Evolutionary conservation across 139 green algal species (phyloP).

Genomic region (Pedinophyceae sp.): DNA sequence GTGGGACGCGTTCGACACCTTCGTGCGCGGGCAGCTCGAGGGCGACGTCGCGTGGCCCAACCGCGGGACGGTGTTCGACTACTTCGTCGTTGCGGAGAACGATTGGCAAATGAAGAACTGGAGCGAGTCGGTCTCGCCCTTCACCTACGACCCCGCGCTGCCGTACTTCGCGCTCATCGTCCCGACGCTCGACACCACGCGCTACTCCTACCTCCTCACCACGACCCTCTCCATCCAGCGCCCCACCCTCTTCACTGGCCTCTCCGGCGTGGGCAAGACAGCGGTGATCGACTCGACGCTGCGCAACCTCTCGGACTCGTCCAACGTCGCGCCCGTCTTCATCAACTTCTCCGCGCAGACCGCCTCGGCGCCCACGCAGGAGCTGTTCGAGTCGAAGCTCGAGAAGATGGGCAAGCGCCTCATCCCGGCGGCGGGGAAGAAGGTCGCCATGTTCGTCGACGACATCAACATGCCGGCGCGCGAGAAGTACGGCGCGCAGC

Average conservation of each 20-base stretch:
- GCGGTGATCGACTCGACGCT: conserved; percentile 37
- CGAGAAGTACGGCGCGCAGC: conserved; percentile 67
- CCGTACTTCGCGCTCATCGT: conserved; percentile 68
- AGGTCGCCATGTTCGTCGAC: conserved; percentile 72
- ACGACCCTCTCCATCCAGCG: conserved; percentile 40
- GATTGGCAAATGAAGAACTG: conserved; percentile 26
- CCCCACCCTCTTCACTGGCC: conserved; percentile 49
- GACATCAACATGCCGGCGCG: conserved; percentile 77
- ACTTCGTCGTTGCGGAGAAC: conserved; percentile 27
- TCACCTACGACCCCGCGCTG: conserved; percentile 47
- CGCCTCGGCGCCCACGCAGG: conserved; percentile 43
- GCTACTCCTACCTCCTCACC: conserved; percentile 42
- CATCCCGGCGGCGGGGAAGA: conserved; percentile 50
- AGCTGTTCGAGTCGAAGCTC: conserved; percentile 60
- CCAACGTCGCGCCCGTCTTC: conserved; percentile 34
- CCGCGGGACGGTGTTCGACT: conserved; percentile 52
- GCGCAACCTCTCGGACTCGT: conserved; percentile 18
- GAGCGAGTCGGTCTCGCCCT: conserved; percentile 39
- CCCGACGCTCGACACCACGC: conserved; percentile 57
- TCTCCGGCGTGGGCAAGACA: conserved; percentile 63
- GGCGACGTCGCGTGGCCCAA: conserved; percentile 1
- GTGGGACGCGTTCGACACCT: conserved; percentile 42
- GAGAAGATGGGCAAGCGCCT: conserved; percentile 71
- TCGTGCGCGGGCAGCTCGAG: conserved; percentile 18
- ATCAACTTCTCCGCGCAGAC: conserved; percentile 75